Base-by-base conservation (phyloP, 2,329 filamentous ascomycete genomes). In the Chalaropsis thielavioides region DNA sequence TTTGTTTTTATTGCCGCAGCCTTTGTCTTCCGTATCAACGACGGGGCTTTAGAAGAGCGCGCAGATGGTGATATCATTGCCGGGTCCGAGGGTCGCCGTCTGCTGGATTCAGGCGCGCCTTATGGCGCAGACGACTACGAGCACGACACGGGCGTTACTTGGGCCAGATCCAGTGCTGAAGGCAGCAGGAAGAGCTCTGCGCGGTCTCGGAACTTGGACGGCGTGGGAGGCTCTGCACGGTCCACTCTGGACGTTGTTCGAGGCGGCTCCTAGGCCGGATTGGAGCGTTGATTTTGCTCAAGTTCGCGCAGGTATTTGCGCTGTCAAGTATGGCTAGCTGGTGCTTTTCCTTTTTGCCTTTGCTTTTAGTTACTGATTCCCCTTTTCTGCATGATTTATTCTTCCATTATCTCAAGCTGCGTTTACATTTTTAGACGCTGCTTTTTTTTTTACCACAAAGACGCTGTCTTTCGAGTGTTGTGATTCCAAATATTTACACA, bases 1-100 rank as follows among this genome's bases (percentile, higher is more conserved):
- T 89, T 88, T 68, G 89, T 91, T 1, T 73, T 96, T 60, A 76
- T 87, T 2, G 89, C 92, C 5, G 90, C 88, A 4, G 89, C 82
- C 69, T 81, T 92, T 72, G 86, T 90, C 11, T 78, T 80, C 62
- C 79, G 80, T 66, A 84, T 94, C 43, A 78, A 81, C 22, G 66
- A 67, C 31, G 44, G 56, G 8, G 44, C 62, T 31, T 62, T 67
- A 13, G 65, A 67, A 19, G 65, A 67, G 13, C 62, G 65, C 22
- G 56, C 44, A 11, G 17, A 46, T 22, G 24, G 58, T 24, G 62
- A 64, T 27, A 35, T 44, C n/a, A 15, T 17, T 5, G 51, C 54
- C 40, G 49, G 41, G 60, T 49, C 60, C 11, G 60, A 62, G n/a
- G 60, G 41, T 24, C 60, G 15, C 15, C 41, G 44, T 5, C 41